Evolutionary conservation across 345 rosid species (phyloP).

Genomic region (Aquilaria yunnanensis): DNA sequence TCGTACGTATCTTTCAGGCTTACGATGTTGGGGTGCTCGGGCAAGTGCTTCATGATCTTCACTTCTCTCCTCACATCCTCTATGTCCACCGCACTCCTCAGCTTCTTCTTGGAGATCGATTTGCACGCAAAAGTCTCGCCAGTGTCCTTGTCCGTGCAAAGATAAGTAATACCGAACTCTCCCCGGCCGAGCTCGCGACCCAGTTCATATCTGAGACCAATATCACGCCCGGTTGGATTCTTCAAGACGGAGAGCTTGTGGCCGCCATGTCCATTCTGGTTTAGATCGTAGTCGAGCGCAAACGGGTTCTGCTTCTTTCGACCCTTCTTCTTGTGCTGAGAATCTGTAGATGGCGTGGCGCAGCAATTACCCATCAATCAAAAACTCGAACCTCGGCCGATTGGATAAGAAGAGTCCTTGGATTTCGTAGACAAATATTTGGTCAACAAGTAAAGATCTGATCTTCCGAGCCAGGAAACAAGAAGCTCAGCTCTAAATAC

Average conservation of each 20-base stretch:
- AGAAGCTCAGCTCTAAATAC: too few species aligned
- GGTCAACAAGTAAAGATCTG: constrained; percentile 6
- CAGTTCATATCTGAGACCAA: constrained; percentile 55
- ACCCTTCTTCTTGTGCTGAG: constrained; percentile 35
- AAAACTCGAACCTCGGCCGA: background rate
- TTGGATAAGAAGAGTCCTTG: constrained; percentile 12
- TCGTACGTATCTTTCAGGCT: constrained; percentile 77
- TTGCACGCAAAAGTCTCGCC: constrained; percentile 73
- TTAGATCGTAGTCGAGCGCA: constrained; percentile 40
- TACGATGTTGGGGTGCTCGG: constrained; percentile 69
- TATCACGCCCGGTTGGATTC: constrained; percentile 73
- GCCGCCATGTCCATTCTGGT: constrained; percentile 28
- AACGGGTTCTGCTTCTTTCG: constrained; percentile 70
- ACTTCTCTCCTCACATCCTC: constrained; percentile 98
- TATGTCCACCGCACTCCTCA: constrained; percentile 82
- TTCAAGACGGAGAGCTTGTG: constrained; percentile 54
- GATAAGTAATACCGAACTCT: constrained; percentile 87
- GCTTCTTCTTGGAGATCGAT: constrained; percentile 90
- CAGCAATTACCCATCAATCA: constrained; percentile 90
- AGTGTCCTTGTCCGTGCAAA: constrained; percentile 61
- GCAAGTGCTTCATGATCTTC: constrained; percentile 93
- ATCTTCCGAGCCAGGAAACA: constrained; percentile 7
- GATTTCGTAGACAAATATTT: background rate
- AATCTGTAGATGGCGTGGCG: constrained; percentile 33
- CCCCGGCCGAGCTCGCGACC: constrained; percentile 98